These are phyloP conservation scores for Exophiala alcalophila DNA, from an alignment of 2,329 filamentous ascomycete species.

Conservation along the genomic window DNA sequence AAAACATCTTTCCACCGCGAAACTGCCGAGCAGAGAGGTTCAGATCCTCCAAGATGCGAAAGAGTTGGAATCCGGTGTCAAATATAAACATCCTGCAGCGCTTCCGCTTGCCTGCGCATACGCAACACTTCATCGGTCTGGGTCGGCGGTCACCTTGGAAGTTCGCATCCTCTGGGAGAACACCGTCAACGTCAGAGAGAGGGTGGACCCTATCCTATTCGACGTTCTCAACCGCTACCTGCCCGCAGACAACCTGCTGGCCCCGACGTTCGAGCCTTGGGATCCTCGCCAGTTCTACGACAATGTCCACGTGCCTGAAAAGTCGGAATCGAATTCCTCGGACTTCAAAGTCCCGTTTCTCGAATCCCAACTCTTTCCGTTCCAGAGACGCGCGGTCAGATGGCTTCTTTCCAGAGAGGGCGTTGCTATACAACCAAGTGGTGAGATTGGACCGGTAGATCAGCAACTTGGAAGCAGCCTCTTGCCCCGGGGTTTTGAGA, in stretches of 20 bases:
- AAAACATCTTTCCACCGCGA: conserved; percentile 3
- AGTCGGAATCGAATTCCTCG: conserved; percentile 35
- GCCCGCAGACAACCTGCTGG: neutral
- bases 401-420: conserved; percentile 49
- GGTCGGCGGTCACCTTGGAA: neutral
- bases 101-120: conserved; percentile 17
- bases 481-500: conserved; percentile 41
- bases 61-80: conserved; percentile 16
- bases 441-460: conserved; percentile 30
- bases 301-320: conserved; percentile 45
- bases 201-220: conserved; percentile 16
- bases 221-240: conserved; percentile 17
- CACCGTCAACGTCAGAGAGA: conserved; percentile 12
- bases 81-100: conserved; percentile 14
- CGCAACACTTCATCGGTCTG: conserved; percentile 5
- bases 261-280: conserved; percentile 21
- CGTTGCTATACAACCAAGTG: conserved; percentile 35
- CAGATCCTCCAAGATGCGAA: conserved; percentile 11
- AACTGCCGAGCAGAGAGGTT: neutral
- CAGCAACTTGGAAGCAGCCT: conserved; percentile 4
- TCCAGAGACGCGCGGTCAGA: conserved; percentile 46
- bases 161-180: conserved; percentile 22
- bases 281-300: conserved; percentile 46
- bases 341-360: conserved; percentile 37
- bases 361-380: conserved; percentile 46